Percentiles rank a stretch among this genome's conserved stretches.
These are phyloP conservation scores for Dactylellina parvicollis DNA, from an alignment of 2,329 filamentous ascomycete genomes.

Conservation along the genomic window DNA sequence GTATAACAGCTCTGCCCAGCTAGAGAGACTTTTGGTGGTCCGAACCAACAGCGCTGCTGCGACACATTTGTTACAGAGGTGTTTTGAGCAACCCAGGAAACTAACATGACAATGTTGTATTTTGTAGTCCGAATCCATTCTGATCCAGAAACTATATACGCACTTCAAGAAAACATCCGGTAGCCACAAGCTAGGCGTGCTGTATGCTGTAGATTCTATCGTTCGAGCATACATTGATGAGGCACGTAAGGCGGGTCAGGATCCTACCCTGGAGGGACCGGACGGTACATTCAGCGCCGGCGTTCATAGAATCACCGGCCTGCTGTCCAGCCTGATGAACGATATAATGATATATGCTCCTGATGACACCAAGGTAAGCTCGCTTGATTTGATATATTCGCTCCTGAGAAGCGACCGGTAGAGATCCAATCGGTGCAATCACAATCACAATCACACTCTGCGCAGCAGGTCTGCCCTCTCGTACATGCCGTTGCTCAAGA, in stretches of 20 bases:
- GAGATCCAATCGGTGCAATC: no score
- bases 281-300: slow-evolving; percentile 95
- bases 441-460: slow-evolving; percentile 59
- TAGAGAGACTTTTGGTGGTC: background rate
- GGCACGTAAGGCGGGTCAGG: slow-evolving; percentile 84
- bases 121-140: slow-evolving; percentile 84
- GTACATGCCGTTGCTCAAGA: slow-evolving; percentile 23
- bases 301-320: slow-evolving; percentile 94
- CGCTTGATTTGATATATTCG: slow-evolving; percentile 53
- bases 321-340: slow-evolving; percentile 92
- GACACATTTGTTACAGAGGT: slow-evolving; percentile 40
- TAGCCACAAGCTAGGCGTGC: slow-evolving; percentile 96
- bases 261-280: slow-evolving; percentile 79
- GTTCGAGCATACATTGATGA: slow-evolving; percentile 98
- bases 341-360: slow-evolving; percentile 87
- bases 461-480: slow-evolving; percentile 2
- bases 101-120: slow-evolving; percentile 58
- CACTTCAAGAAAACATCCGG: slow-evolving; percentile 94
- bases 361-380: slow-evolving; percentile 95
- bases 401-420: slow-evolving; percentile 60
- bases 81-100: slow-evolving; percentile 48
- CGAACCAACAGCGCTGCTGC: slow-evolving; percentile 24
- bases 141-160: slow-evolving; percentile 95
- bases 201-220: slow-evolving; percentile 99
- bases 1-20: background rate